Evolutionary conservation across 1,139 yeast species (phyloP).

Genomic region (Nakaseomyces sp.): DNA sequence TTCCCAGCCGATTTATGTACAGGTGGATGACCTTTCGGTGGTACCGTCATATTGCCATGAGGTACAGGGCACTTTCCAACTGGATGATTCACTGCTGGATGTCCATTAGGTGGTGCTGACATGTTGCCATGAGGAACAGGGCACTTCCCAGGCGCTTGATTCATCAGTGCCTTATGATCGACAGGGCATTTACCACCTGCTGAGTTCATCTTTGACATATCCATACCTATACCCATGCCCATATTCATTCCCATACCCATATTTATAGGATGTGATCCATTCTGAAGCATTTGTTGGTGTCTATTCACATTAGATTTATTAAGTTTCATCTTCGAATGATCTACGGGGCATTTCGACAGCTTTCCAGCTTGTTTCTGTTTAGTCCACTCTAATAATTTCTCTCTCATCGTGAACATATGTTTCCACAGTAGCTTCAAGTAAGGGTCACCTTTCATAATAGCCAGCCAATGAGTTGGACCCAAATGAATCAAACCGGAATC

Average conservation of each 20-base stretch:
- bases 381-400: slow-evolving; percentile 33
- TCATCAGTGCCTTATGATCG: slow-evolving; percentile 10
- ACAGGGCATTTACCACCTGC: slow-evolving; percentile 1
- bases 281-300: neutral
- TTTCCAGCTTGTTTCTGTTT: slow-evolving; percentile 2
- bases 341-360: slow-evolving; percentile 4
- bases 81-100: slow-evolving; percentile 9
- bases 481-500: slow-evolving; percentile 40
- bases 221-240: neutral
- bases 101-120: neutral
- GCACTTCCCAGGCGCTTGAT: slow-evolving; percentile 11
- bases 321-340: slow-evolving; percentile 1
- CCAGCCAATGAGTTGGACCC: slow-evolving; percentile 46
- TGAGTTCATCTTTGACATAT: neutral
- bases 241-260: neutral
- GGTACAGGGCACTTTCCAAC: slow-evolving; percentile 12
- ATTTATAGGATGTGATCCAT: neutral
- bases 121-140: slow-evolving; percentile 12
- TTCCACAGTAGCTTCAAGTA: slow-evolving; percentile 44
- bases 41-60: slow-evolving; percentile 9
- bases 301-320: neutral
- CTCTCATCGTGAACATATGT: slow-evolving; percentile 41
- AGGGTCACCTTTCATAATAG: slow-evolving; percentile 45
- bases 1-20: slow-evolving; percentile 11
- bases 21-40: too few relatives aligned